Base-by-base conservation (phyloP, 1,284 basidiomycete genomes). In the Irpex lacteus region DNA sequence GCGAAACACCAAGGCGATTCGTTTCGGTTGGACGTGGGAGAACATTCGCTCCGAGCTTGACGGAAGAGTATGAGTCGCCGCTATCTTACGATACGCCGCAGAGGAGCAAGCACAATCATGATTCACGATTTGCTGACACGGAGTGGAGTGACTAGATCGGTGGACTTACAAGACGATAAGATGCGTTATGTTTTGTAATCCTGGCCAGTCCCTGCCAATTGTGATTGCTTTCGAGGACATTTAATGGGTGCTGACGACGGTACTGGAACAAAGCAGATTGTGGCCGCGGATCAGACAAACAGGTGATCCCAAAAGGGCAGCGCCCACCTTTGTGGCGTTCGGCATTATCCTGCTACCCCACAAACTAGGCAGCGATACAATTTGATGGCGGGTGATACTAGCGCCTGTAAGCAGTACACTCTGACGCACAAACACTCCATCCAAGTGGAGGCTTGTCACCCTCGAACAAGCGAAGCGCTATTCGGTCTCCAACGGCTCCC, bases 61-160 rank as follows among this genome's bases (percentile, higher is more conserved):
- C 77, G 59, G 77, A 76, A 65, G 81, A 83, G 70, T 84, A 85
- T 0, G 83, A 86, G 66, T 83, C 84, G 21, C 84, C 84, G 66
- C 84, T 86, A 26, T 9, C 15, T 18, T 9, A 38, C 18, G 19
- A 60, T 59, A 19, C 49, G 52, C 18, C 15, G 9, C 26, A 53
- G 52, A 26, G 9, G 47, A 19, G 13, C 18, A 49, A 49, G 47
- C 13, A 19, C 13, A 49, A 49, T 49, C 19, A 53, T 53, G 18
- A 19, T 19, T 53, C 18, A 19, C 40, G n/a, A 34, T 34, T 34
- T 47, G 40, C n/a, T 15, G 11, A 47, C 40, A 34, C 32, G 32
- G 32, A 47, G 40, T 47, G n/a, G 40, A 47, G 40, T 47, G n/a
- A 4, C 40, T 7, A 13, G 40, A 5, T 47, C n/a, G 40, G 40